These are phyloP conservation scores for Prunus persica DNA, from an alignment of 306 rosid genomes.

Conservation along the genomic window DNA sequence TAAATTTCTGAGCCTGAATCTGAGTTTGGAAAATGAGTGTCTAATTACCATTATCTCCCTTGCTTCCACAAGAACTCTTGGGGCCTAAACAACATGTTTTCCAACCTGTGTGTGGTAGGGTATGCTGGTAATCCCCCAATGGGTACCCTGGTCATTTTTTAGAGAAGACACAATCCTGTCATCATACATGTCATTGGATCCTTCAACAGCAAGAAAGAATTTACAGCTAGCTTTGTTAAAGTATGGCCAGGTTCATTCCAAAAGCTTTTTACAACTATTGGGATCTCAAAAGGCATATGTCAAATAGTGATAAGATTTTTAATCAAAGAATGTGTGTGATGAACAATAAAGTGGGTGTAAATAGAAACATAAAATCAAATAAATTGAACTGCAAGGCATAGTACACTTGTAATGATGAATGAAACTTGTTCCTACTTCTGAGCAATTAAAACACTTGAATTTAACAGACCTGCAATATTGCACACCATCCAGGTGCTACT, in stretches of 20 bases:
- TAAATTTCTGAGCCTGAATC: background rate
- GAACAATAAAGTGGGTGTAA: background rate
- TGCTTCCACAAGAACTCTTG: no score
- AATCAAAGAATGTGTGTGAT: background rate
- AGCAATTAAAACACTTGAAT: background rate
- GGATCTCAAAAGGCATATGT: background rate
- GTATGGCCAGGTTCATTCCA: conserved; percentile 21
- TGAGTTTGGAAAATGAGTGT: background rate
- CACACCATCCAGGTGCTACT: no score
- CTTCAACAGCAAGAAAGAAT: conserved; percentile 27
- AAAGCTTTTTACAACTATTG: conserved; percentile 1
- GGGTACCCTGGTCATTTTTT: background rate
- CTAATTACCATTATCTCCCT: background rate
- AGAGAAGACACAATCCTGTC: background rate
- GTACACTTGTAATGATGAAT: background rate
- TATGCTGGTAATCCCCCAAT: background rate
- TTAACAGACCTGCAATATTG: background rate
- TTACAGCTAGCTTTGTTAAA: conserved; percentile 36
- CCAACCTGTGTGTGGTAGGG: background rate
- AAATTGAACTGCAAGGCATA: background rate
- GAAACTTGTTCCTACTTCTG: background rate
- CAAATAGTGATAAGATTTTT: no score
- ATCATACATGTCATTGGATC: conserved; percentile 29
- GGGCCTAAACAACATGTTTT: background rate
- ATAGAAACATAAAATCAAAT: background rate